Percentiles rank a stretch among this genome's conserved stretches.
phyloP scores from a whole-genome alignment of 441 rosid species.

The Euphorbia celastroides region DNA sequence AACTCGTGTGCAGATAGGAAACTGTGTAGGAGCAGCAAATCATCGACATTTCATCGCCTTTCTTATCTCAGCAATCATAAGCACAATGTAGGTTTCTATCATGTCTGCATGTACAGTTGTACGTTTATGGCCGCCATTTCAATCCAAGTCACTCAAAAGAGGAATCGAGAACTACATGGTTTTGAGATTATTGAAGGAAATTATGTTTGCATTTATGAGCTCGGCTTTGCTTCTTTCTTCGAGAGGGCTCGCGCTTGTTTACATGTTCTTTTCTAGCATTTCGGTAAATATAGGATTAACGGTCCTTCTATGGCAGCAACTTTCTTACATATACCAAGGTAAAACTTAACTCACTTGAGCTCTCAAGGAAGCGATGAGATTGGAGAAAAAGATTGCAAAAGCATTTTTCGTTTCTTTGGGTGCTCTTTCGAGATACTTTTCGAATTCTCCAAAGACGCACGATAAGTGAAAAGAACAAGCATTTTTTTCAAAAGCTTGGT shows the following conservation, averaged over 20 bases:
- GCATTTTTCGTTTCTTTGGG: slow-evolving; percentile 64
- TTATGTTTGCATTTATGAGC: slow-evolving; percentile 38
- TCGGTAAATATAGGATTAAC: slow-evolving; percentile 67
- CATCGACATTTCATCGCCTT: slow-evolving; percentile 64
- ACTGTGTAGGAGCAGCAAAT: slow-evolving; percentile 90
- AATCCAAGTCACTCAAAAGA: slow-evolving; percentile 19
- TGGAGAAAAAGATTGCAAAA: slow-evolving; percentile 60
- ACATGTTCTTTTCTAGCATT: slow-evolving; percentile 59
- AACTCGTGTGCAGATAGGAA: slow-evolving; percentile 67
- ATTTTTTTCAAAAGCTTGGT: not conserved
- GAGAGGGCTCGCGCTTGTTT: slow-evolving; percentile 69
- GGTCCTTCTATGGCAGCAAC: slow-evolving; percentile 84
- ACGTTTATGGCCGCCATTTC: slow-evolving; percentile 51
- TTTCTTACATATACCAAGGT: slow-evolving; percentile 74
- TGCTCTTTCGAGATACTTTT: slow-evolving; percentile 53
- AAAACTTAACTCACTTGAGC: slow-evolving; percentile 64
- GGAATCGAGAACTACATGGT: slow-evolving; percentile 19
- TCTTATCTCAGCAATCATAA: slow-evolving; percentile 64
- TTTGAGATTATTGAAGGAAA: slow-evolving; percentile 40
- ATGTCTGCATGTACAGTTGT: slow-evolving; percentile 43
- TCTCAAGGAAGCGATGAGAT: slow-evolving; percentile 38
- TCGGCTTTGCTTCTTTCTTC: slow-evolving; percentile 51
- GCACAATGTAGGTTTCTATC: slow-evolving; percentile 51
- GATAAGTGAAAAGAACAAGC: too few relatives aligned
- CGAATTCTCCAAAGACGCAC: slow-evolving; percentile 55